These are phyloP conservation scores for Xylaria sp. DNA, from an alignment of 2,329 filamentous ascomycete genomes.

Conservation along the genomic window DNA sequence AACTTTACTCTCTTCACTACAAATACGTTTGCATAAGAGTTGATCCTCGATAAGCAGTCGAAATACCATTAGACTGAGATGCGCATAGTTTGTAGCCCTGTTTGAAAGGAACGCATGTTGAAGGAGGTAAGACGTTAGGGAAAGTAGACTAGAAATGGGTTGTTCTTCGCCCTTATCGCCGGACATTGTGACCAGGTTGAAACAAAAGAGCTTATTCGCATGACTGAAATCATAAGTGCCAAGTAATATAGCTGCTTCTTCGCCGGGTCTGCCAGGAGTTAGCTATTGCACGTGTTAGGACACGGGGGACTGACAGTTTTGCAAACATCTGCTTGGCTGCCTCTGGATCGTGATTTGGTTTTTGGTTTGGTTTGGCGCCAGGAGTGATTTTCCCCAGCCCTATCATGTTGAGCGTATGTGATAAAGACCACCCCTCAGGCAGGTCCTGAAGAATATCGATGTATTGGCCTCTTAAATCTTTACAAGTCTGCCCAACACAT, in stretches of 20 bases:
- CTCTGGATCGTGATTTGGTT: slow-evolving; percentile 75
- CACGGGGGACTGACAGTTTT: slow-evolving; percentile 69
- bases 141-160: slow-evolving; percentile 84
- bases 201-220: slow-evolving; percentile 94
- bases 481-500: slow-evolving; percentile 79
- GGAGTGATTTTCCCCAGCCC: slow-evolving; percentile 81
- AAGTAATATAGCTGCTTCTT: slow-evolving; percentile 81
- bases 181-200: slow-evolving; percentile 76
- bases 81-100: slow-evolving; percentile 82
- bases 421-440: slow-evolving; percentile 88
- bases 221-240: slow-evolving; percentile 93
- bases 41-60: slow-evolving; percentile 89
- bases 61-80: slow-evolving; percentile 85
- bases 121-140: slow-evolving; percentile 89
- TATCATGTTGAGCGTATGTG: slow-evolving; percentile 82
- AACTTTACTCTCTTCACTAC: slow-evolving; percentile 78
- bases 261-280: slow-evolving; percentile 70
- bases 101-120: slow-evolving; percentile 90
- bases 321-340: slow-evolving; percentile 85
- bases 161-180: slow-evolving; percentile 74
- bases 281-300: slow-evolving; percentile 31
- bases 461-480: slow-evolving; percentile 76
- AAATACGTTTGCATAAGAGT: slow-evolving; percentile 82
- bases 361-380: slow-evolving; percentile 69
- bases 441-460: slow-evolving; percentile 88